Conservation (phyloP, 306 rosid species). For the Gastrolobium villosum region DNA sequence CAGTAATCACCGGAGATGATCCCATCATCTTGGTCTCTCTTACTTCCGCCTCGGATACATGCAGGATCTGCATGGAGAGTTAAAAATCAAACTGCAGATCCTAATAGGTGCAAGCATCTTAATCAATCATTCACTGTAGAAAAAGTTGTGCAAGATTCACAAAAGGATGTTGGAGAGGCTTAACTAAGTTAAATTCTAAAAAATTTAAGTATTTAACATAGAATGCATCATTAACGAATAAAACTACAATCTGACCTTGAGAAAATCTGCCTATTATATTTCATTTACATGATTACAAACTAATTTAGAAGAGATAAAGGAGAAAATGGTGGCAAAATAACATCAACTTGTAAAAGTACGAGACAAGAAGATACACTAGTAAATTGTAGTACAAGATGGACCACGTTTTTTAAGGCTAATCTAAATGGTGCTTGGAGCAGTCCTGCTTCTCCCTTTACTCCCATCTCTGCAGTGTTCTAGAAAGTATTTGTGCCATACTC, state of each 20-base stretch:
- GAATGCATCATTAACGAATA: constrained; percentile 34
- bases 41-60: constrained; percentile 81
- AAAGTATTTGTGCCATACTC: neutral
- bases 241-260: constrained; percentile 1
- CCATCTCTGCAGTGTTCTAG: neutral
- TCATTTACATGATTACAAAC: constrained; percentile 21
- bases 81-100: constrained; percentile 23
- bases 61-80: constrained; percentile 74
- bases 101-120: constrained; percentile 30
- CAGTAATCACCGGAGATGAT: constrained; percentile 72
- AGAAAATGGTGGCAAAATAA: neutral
- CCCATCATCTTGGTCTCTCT: constrained; percentile 91
- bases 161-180: constrained; percentile 2
- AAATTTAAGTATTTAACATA: neutral
- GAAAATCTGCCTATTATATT: constrained; percentile 1
- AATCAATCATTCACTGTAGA: constrained; percentile 8
- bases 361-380: neutral
- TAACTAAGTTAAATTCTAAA: constrained; percentile 8
- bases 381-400: constrained; percentile 1
- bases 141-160: constrained; percentile 23
- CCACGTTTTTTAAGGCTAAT: constrained; percentile 5
- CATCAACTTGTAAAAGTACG: constrained; percentile 7
- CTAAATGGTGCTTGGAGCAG: neutral
- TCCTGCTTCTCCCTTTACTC: constrained; percentile 20
- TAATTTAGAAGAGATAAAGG: neutral